These are phyloP conservation scores for Avena sativa DNA, from an alignment of 176 grass and related monocot genomes.

Conservation along the genomic window DNA sequence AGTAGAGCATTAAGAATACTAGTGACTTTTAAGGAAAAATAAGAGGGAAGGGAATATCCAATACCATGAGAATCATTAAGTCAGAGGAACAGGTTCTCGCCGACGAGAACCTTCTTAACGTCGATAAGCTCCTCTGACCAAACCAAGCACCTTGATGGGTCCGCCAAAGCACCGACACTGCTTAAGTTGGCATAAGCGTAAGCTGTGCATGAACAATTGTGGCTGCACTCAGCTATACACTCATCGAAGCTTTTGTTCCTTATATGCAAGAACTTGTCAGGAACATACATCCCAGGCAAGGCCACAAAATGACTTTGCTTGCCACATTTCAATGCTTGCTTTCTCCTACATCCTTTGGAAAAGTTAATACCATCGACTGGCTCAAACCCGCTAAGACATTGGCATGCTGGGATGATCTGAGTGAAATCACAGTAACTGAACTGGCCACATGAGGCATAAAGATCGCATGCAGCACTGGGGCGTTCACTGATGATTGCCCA, in stretches of 20 bases:
- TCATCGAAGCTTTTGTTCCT: neutral
- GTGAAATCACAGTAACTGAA: conserved; percentile 39
- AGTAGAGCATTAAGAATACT: neutral
- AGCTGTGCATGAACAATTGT: neutral
- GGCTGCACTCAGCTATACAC: neutral
- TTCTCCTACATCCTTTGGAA: neutral
- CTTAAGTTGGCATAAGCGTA: conserved; percentile 18
- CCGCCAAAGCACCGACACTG: neutral
- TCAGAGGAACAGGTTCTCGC: conserved; percentile 50
- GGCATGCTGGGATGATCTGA: neutral
- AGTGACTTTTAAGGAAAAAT: neutral
- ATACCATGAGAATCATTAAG: conserved; percentile 43
- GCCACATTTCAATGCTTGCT: neutral
- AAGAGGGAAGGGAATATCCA: neutral
- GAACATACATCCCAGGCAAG: neutral
- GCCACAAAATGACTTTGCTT: neutral
- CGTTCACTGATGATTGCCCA: neutral
- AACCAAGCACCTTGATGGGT: conserved; percentile 53
- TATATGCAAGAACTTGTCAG: neutral
- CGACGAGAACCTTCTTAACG: neutral
- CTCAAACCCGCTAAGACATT: neutral
- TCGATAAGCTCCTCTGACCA: conserved; percentile 51
- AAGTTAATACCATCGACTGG: neutral
- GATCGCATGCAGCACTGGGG: neutral
- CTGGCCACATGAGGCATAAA: conserved; percentile 20